Percentiles rank a stretch among this genome's conserved stretches.
These are phyloP conservation scores for Nicotiana tomentosiformis DNA, from an alignment of 257 asterid species.

Conservation along the genomic window DNA sequence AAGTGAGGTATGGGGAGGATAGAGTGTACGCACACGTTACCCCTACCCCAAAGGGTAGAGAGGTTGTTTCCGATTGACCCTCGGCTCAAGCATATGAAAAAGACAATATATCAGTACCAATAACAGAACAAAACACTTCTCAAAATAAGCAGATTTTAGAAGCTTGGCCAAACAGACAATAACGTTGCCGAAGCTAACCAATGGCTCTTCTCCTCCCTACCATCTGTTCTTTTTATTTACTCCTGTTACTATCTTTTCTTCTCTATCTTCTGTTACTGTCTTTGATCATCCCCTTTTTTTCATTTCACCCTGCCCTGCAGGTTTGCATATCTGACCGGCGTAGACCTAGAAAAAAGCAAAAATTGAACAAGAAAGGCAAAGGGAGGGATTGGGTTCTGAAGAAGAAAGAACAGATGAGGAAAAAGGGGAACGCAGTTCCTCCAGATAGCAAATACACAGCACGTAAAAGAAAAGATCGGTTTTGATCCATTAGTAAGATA, in stretches of 20 bases:
- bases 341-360: slow-evolving; percentile 78
- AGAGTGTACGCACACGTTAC: too few relatives aligned
- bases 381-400: slow-evolving; percentile 72
- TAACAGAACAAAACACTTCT: too few relatives aligned
- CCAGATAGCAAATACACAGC: slow-evolving; percentile 72
- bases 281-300: not conserved
- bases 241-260: not conserved
- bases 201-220: not conserved
- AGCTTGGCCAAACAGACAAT: too few relatives aligned
- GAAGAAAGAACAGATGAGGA: slow-evolving; percentile 76
- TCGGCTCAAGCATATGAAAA: too few relatives aligned
- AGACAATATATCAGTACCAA: too few relatives aligned
- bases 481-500: slow-evolving; percentile 23
- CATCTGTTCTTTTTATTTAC: not conserved
- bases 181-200: not conserved
- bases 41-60: too few relatives aligned
- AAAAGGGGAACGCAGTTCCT: slow-evolving; percentile 74
- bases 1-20: too few relatives aligned
- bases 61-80: too few relatives aligned
- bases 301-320: slow-evolving; percentile 27
- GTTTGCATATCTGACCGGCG: slow-evolving; percentile 68
- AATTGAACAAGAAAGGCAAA: slow-evolving; percentile 62
- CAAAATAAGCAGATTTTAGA: too few relatives aligned
- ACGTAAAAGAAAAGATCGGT: slow-evolving; percentile 83
- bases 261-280: not conserved